These are phyloP conservation scores for Phylloporus sp. DNA, from an alignment of 768 basidiomycete species.

Conservation along the genomic window DNA sequence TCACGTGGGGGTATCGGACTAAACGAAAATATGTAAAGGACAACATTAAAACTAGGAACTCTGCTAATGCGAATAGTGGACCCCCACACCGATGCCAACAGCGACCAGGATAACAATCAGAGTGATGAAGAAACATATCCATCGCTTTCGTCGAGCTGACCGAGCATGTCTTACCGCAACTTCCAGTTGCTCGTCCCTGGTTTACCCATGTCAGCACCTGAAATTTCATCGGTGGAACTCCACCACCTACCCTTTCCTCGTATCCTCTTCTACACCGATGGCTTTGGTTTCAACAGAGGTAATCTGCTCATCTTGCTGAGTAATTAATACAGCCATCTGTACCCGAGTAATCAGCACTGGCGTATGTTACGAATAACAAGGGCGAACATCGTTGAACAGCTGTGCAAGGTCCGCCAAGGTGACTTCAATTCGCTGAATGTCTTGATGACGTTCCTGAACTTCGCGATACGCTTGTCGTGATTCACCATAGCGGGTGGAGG, in stretches of 20 bases:
- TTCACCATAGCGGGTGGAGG: slow-evolving; percentile 79
- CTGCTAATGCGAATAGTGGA: slow-evolving; percentile 21
- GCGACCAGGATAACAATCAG: slow-evolving; percentile 55
- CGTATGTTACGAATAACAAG: not conserved
- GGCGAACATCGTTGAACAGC: slow-evolving; percentile 74
- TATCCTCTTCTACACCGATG: slow-evolving; percentile 58
- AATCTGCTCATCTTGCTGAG: slow-evolving; percentile 78
- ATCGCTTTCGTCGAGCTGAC: slow-evolving; percentile 72
- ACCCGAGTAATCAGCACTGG: not conserved
- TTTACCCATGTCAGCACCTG: not conserved
- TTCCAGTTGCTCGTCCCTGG: slow-evolving; percentile 58
- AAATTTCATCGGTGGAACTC: not conserved
- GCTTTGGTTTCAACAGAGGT: slow-evolving; percentile 61
- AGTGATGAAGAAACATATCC: slow-evolving; percentile 76
- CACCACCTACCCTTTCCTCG: slow-evolving; percentile 60
- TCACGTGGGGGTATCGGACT: not conserved
- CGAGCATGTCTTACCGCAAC: slow-evolving; percentile 67
- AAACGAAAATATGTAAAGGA: not conserved
- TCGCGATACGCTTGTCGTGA: slow-evolving; percentile 80
- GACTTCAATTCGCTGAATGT: slow-evolving; percentile 79
- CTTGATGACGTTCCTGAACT: slow-evolving; percentile 85
- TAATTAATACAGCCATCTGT: slow-evolving; percentile 75
- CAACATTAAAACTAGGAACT: not conserved
- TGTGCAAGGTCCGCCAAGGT: slow-evolving; percentile 88
- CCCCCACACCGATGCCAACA: slow-evolving; percentile 27